These are phyloP conservation scores for Spirogloea muscicola DNA, from an alignment of 139 green algal genomes.

Conservation along the genomic window DNA sequence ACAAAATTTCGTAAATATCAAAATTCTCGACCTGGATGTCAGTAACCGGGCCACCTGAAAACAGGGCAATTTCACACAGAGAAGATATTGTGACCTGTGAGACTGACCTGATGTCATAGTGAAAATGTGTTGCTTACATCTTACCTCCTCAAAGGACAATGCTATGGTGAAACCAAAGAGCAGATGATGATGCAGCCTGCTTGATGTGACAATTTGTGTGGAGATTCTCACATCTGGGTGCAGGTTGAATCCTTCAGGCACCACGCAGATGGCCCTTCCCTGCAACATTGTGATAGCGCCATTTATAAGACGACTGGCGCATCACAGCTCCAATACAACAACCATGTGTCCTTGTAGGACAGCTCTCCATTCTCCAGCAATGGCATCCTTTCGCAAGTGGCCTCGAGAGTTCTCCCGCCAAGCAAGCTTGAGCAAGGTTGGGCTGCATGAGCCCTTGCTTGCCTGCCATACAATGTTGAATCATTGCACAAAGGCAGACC, in stretches of 20 bases:
- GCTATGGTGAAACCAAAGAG: not conserved
- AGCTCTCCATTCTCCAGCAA: no score
- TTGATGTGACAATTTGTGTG: not conserved
- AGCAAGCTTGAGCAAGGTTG: no score
- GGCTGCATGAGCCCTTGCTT: no score
- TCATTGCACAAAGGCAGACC: no score
- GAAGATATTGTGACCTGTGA: slow-evolving; percentile 49
- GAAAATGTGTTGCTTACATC: not conserved
- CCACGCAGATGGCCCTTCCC: slow-evolving; percentile 62
- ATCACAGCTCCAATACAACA: no score
- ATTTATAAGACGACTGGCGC: no score
- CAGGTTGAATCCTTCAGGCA: slow-evolving; percentile 75
- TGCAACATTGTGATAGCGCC: no score
- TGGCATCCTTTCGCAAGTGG: no score
- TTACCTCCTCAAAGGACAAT: not conserved
- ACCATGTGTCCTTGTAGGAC: no score
- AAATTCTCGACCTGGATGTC: slow-evolving; percentile 44
- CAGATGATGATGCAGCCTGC: not conserved
- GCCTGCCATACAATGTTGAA: no score
- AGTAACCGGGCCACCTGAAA: slow-evolving; percentile 43
- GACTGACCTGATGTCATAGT: not conserved
- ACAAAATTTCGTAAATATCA: slow-evolving; percentile 61
- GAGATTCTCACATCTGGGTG: slow-evolving; percentile 70
- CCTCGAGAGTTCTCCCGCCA: no score
- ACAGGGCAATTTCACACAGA: slow-evolving; percentile 40